Evolutionary conservation across 164 flowering plant genomes (phyloP).

Genomic region (Vitis amurensis): DNA sequence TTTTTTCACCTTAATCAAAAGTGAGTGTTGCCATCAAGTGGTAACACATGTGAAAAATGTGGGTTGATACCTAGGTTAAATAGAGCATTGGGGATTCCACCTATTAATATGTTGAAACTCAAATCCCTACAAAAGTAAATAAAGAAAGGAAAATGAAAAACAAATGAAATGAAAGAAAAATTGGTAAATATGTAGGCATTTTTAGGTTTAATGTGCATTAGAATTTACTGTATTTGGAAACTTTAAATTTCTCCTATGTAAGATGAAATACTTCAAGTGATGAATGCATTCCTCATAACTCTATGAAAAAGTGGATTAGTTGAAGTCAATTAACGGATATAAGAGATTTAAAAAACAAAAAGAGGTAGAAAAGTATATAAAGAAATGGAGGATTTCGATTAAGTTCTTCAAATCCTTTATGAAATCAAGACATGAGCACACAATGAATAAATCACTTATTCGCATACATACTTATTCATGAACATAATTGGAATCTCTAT

Average conservation of each 20-base stretch:
- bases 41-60: too few relatives aligned
- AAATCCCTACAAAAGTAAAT: slow-evolving; percentile 17
- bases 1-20: too few relatives aligned
- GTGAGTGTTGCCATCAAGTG: too few relatives aligned
- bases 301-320: slow-evolving; percentile 5
- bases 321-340: too few relatives aligned
- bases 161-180: not conserved
- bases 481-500: not conserved
- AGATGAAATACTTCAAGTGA: slow-evolving; percentile 36
- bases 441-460: slow-evolving; percentile 23
- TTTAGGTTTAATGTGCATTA: too few relatives aligned
- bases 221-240: slow-evolving; percentile 29
- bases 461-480: slow-evolving; percentile 8
- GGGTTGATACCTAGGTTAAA: slow-evolving; percentile 5
- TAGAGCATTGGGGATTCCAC: slow-evolving; percentile 18
- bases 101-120: slow-evolving; percentile 30
- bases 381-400: not conserved
- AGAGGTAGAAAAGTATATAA: not conserved
- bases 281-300: slow-evolving; percentile 27
- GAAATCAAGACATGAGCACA: slow-evolving; percentile 32
- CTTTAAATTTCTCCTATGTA: slow-evolving; percentile 19
- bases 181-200: too few relatives aligned
- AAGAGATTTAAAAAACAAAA: too few relatives aligned
- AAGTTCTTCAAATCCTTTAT: slow-evolving; percentile 34
- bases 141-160: not conserved